phyloP scores from a whole-genome alignment of 2,329 filamentous ascomycete genomes.

The Penicillium italicum region DNA sequence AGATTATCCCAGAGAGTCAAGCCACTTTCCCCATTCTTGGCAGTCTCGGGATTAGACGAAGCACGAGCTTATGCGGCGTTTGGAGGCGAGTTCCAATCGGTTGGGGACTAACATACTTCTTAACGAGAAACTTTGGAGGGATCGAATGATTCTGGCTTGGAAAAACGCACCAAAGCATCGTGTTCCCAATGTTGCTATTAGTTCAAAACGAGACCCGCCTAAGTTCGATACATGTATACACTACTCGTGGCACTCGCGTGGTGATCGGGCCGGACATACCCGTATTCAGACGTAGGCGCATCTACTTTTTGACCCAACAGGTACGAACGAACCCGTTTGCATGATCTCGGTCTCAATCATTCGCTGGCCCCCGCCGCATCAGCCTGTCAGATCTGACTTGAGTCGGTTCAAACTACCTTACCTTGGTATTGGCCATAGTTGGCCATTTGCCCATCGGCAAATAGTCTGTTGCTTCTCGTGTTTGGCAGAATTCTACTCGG shows the following conservation, averaged over 20 bases:
- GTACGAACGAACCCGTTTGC: not conserved
- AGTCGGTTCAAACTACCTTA: not conserved
- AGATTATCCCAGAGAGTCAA: not conserved
- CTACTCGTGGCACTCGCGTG: slow-evolving; percentile 8
- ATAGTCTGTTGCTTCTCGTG: not conserved
- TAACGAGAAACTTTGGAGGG: slow-evolving; percentile 7
- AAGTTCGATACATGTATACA: not conserved
- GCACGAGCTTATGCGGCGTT: slow-evolving; percentile 9
- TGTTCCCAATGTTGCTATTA: slow-evolving; percentile 9
- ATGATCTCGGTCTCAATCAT: slow-evolving; percentile 15
- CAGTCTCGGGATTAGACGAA: slow-evolving; percentile 2
- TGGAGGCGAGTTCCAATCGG: slow-evolving; percentile 1
- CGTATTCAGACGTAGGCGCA: slow-evolving; percentile 4
- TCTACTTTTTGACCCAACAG: not conserved
- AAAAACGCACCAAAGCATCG: slow-evolving; percentile 8
- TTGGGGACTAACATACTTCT: not conserved
- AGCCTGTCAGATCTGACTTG: slow-evolving; percentile 10
- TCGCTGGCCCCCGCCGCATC: slow-evolving; percentile 14
- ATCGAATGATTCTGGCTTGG: slow-evolving; percentile 1
- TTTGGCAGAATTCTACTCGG: not conserved
- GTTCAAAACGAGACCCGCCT: slow-evolving; percentile 8
- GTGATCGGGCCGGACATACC: slow-evolving; percentile 6
- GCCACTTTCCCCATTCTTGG: slow-evolving; percentile 7
- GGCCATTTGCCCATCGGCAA: slow-evolving; percentile 11
- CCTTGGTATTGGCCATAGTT: slow-evolving; percentile 5